phyloP scores from a whole-genome alignment of 106 monocot species.

The Ottelia alismoides region DNA sequence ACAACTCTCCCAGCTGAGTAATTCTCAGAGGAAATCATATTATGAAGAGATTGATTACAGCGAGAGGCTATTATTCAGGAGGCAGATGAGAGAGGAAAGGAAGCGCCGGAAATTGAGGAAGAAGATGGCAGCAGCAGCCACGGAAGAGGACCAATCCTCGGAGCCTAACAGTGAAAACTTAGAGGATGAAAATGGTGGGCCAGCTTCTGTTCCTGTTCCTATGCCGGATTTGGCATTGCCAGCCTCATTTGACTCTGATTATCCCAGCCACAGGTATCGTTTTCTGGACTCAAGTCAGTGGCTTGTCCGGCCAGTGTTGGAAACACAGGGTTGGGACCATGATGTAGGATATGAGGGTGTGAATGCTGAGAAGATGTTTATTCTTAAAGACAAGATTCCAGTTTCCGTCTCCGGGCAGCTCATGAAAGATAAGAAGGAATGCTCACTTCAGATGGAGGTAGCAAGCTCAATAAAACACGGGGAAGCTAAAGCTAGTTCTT shows the following conservation, averaged over 20 bases:
- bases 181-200: conserved; percentile 45
- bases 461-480: conserved; percentile 76
- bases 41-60: conserved; percentile 91
- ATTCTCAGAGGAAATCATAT: conserved; percentile 66
- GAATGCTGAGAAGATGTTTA: conserved; percentile 69
- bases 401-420: conserved; percentile 84
- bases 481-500: conserved; percentile 38
- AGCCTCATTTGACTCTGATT: conserved; percentile 90
- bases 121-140: conserved; percentile 51
- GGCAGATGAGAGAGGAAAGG: conserved; percentile 83
- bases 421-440: conserved; percentile 98
- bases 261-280: conserved; percentile 81
- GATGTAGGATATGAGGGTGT: conserved; percentile 96
- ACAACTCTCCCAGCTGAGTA: conserved; percentile 52
- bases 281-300: conserved; percentile 74
- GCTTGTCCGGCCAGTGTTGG: conserved; percentile 86
- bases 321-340: conserved; percentile 95
- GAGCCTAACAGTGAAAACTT: conserved; percentile 21
- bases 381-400: conserved; percentile 60
- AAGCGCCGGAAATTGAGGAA: conserved; percentile 32
- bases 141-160: conserved; percentile 25
- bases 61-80: conserved; percentile 78
- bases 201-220: conserved; percentile 68
- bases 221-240: conserved; percentile 80
- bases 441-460: conserved; percentile 77